Evolutionary conservation across 306 rosid species (phyloP), one percentile per base, ranked within the genome.

Genomic region (Trifolium pratense): DNA sequence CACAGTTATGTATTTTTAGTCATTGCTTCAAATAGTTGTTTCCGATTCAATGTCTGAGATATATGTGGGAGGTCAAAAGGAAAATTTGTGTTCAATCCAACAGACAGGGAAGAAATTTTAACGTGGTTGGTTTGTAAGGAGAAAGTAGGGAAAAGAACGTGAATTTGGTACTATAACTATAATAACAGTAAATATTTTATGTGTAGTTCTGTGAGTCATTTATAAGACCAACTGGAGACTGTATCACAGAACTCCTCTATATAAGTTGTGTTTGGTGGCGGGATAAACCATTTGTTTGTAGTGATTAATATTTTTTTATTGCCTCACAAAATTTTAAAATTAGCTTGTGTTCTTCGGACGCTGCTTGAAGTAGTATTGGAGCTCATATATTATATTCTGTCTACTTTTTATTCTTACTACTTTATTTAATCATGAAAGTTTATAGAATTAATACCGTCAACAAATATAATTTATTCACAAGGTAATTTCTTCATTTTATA

Each of bases 1-100:
- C 57, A 26, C 37, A 37, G 36, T 70, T 25, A 4, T 29, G 36
- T 62, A 13, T 25, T 60, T 48, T 43, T 36, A 36, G 52, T 39
- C 68, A 16, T 68, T 26, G 43, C 21, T 26, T 66, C 36, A 23
- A 56, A 29, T 20, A 36, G 45, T 26, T 52, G 23, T 55, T 75
- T 64, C 10, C 18, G 1, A 48, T 46, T 14, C 16, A 46, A 48
- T 61, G 40, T 52, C 13, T 52, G 13, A 52, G 59, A 52, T 9
- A 49, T n/a, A 52, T 52, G 15, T 17, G 29, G 12, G 11, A 8
- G 59, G 59, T 52, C 29, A 52, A 18, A 53, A 9, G 15, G 31
- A 53, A 9, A 18, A 18, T 3, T 13, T 57, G 36, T 12, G 36
- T 25, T 57, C 34, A 6, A 23, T 57, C 63, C 34, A 57, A 23